Base-by-base conservation (phyloP, 305 asterid species). In the Rubia occidens region DNA sequence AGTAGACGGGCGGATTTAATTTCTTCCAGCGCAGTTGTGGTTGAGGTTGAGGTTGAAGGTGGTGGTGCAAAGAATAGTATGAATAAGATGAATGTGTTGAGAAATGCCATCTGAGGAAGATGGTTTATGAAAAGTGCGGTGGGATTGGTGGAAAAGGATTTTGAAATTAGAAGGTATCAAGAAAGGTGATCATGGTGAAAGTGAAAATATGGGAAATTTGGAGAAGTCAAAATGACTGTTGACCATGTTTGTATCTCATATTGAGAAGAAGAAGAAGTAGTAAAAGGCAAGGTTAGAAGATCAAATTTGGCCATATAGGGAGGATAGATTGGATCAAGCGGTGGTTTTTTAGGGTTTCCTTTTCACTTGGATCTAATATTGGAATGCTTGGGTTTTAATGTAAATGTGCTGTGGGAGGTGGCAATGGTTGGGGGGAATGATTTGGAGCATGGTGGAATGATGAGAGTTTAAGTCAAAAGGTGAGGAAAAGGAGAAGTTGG, bases 1-100 rank as follows among this genome's bases (percentile, higher is more conserved):
- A 94, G 92, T 43, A 81, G 80, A 0, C 79, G 82, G 35, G 85
- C 81, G 0, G 98, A 89, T 83, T 86, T 82, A 74, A 92, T 82
- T 47, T 78, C 80, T 69, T 72, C 58, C 11, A 47, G 54, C 18
- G 58, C 51, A 5, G 51, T 45, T 45, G 51, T 51, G 89, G 61
- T 56, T 56, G 42, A 78, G 54, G 64, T 79, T 74, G 66, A 64
- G 60, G 20, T 49, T 60, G 74, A 72, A 65, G 74, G 21, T 18
- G 80, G 63, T 54, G 78, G 74, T 39, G 80, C 75, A 5, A 71
- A 37, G 40, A 80, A 76, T 45, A 80, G 77, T 43, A 67, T 29
- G 20, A 79, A 9, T 35, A 70, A 68, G 61, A 81, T 63, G 71
- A 66, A 64, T 66, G 58, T 65, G 29, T 72, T 61, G 64, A 66